Percentiles rank a stretch among this genome's conserved stretches.
Conservation (phyloP, 257 asterid genomes). For the Solanum bulbocastanum region DNA sequence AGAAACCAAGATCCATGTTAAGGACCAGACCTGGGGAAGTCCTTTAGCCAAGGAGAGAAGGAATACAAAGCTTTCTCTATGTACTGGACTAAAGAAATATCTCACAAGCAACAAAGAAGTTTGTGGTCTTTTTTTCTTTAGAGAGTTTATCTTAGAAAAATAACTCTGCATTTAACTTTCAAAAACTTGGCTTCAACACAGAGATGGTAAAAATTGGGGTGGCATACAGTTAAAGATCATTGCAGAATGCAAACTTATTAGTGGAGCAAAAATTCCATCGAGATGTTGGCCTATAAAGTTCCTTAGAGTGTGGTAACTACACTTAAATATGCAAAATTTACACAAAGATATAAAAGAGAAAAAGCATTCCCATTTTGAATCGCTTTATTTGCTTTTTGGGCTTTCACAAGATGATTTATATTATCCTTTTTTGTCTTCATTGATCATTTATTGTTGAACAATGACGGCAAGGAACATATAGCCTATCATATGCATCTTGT, state of each 20-base stretch:
- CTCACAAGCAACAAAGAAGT: neutral
- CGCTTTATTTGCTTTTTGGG: neutral
- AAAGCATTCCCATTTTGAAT: neutral
- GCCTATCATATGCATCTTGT: neutral
- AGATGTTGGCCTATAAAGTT: neutral
- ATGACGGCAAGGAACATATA: neutral
- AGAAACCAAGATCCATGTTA: neutral
- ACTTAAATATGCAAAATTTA: neutral
- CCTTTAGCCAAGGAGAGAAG: neutral
- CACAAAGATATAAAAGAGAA: neutral
- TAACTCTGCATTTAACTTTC: neutral
- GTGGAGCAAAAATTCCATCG: neutral
- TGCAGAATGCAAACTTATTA: neutral
- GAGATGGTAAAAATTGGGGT: neutral
- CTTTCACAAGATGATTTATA: neutral
- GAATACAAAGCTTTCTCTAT: neutral
- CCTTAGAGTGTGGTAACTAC: neutral
- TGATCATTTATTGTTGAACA: neutral
- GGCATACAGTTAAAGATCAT: neutral
- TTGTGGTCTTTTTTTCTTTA: neutral
- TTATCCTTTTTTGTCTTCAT: neutral
- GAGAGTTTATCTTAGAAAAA: neutral
- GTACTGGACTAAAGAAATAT: neutral
- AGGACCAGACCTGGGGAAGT: neutral
- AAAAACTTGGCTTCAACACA: neutral